Evolutionary conservation across 129 eudicot species (phyloP).

Genomic region (Rutidosis leptorrhynchoides): DNA sequence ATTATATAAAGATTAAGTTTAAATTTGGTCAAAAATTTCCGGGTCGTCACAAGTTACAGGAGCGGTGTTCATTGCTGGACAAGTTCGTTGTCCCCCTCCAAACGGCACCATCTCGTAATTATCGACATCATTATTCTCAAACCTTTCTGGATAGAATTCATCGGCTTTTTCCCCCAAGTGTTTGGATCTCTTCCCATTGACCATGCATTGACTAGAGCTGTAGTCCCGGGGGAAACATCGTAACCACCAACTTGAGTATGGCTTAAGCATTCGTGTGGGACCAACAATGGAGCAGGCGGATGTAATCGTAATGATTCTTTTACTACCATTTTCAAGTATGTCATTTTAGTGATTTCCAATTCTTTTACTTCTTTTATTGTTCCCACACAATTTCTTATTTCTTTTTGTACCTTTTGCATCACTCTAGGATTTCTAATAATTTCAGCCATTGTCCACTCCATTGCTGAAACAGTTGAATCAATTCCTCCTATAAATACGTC

Average conservation of each 20-base stretch:
- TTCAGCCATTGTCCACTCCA: constrained; percentile 27
- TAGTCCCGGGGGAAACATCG: constrained; percentile 16
- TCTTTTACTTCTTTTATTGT: neutral
- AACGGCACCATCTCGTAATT: constrained; percentile 18
- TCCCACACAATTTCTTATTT: constrained; percentile 13
- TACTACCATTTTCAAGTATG: too few species aligned
- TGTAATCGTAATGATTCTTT: constrained; percentile 23
- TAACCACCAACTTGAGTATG: constrained; percentile 16
- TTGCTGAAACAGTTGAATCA: neutral
- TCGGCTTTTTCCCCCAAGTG: constrained; percentile 10
- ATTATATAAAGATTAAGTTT: too few species aligned
- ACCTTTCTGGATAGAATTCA: too few species aligned
- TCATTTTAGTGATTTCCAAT: constrained; percentile 6
- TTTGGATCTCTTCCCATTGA: constrained; percentile 19
- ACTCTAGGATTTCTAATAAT: too few species aligned
- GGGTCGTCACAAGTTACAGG: too few species aligned
- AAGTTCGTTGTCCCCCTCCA: constrained; percentile 13
- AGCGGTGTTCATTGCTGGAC: constrained; percentile 1
- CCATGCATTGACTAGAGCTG: constrained; percentile 11
- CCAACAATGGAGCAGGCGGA: constrained; percentile 3
- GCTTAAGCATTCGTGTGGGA: constrained; percentile 13
- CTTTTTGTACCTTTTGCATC: constrained; percentile 19
- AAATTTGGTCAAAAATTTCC: too few species aligned
- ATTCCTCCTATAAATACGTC: constrained; percentile 15
- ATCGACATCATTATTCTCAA: constrained; percentile 9